Percentiles rank a stretch among this genome's conserved stretches.
phyloP scores from a whole-genome alignment of 2,329 filamentous ascomycete species.

The Apiospora saccharicola region DNA sequence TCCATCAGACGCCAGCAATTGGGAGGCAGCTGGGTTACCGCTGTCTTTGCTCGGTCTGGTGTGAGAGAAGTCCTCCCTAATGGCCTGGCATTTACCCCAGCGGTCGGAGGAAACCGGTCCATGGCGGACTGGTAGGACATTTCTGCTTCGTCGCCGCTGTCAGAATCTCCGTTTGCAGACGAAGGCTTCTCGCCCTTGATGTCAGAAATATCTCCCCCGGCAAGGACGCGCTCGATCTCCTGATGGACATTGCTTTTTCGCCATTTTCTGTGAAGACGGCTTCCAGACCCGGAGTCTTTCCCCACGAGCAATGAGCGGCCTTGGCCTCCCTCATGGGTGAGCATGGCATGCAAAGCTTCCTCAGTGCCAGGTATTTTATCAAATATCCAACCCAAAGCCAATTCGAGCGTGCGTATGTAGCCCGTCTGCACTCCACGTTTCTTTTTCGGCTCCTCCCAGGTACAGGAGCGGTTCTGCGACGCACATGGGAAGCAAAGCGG shows the following conservation, averaged over 20 bases:
- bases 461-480: conserved; percentile 69
- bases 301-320: conserved; percentile 57
- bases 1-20: conserved; percentile 71
- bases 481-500: conserved; percentile 73
- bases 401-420: conserved; percentile 77
- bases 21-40: conserved; percentile 49
- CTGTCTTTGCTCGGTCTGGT: background rate
- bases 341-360: conserved; percentile 60
- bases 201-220: conserved; percentile 47
- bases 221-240: conserved; percentile 69
- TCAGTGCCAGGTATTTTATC: conserved; percentile 67
- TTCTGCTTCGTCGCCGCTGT: conserved; percentile 43
- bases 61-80: background rate
- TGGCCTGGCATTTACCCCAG: background rate
- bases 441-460: conserved; percentile 76
- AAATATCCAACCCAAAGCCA: conserved; percentile 72
- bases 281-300: conserved; percentile 58
- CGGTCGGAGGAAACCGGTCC: background rate
- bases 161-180: conserved; percentile 39
- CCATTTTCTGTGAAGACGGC: conserved; percentile 68
- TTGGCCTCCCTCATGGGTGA: conserved; percentile 53
- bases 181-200: conserved; percentile 41
- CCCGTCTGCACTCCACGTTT: conserved; percentile 83
- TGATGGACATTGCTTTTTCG: conserved; percentile 67
- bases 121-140: background rate